Conservation (phyloP, 106 monocot genomes). For the Platanthera guangdongensis region DNA sequence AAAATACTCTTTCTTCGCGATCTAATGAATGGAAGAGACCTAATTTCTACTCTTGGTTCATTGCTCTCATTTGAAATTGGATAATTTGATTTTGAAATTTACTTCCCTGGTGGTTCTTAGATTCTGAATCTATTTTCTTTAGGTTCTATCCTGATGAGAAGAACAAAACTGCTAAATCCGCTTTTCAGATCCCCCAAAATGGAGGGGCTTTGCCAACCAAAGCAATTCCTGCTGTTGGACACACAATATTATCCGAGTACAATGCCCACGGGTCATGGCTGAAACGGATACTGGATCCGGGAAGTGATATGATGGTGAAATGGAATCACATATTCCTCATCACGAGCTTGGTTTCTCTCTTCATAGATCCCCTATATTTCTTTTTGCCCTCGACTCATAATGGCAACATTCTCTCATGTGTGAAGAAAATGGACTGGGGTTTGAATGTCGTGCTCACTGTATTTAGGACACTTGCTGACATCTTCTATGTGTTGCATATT, state of each 20-base stretch:
- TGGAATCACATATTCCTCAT: constrained; percentile 61
- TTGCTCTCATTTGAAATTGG: background rate
- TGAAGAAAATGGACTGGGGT: constrained; percentile 31
- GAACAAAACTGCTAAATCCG: constrained; percentile 24
- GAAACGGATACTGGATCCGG: constrained; percentile 47
- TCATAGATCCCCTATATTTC: constrained; percentile 66
- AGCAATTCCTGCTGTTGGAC: constrained; percentile 11
- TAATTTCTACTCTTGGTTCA: background rate
- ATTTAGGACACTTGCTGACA: constrained; percentile 43
- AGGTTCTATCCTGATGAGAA: constrained; percentile 56
- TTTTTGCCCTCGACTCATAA: constrained; percentile 40
- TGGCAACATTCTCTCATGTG: constrained; percentile 21
- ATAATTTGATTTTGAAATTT: background rate
- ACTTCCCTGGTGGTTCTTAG: background rate
- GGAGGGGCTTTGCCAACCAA: constrained; percentile 7
- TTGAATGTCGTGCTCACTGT: constrained; percentile 37
- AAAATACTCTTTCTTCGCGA: background rate
- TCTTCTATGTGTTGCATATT: constrained; percentile 75
- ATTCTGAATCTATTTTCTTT: background rate
- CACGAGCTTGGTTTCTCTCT: constrained; percentile 49
- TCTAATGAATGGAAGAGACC: background rate
- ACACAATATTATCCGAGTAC: constrained; percentile 26
- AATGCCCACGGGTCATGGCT: constrained; percentile 35
- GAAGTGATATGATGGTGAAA: constrained; percentile 44
- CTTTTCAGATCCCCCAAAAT: constrained; percentile 12